Evolutionary conservation across 805 yeast genomes (phyloP), one percentile per base, ranked within the genome.

Genomic region (Candida namnaoensis): DNA sequence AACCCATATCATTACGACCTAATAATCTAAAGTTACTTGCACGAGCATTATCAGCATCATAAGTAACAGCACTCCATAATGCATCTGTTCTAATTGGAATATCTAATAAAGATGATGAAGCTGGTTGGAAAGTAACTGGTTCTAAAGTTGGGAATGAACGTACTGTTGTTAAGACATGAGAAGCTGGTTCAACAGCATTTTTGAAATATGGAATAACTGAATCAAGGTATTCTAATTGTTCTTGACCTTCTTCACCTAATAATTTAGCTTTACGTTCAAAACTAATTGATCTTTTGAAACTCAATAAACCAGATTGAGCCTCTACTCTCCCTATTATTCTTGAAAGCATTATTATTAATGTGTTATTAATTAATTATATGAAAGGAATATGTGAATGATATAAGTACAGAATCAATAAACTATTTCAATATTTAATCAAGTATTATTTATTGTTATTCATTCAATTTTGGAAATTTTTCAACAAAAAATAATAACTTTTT

Each of bases 51-150:
- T 93, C 96, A 34, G 90, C 83, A 68, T 93, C 99, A 69, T 72
- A 88, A 3, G 86, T 84, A 30, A 88, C 96, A 1, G 98, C 96
- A 56, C 80, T 78, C 97, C 98, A 93, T 45, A 93, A 73, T 30
- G 90, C 64, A 61, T 93, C 99, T 62, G 96, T 79, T 64, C 99
- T 81, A 44, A 87, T 60, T 38, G 95, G 95, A 19, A 72, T 69
- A 44, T 80, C 80, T 36, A 93, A 67, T 34, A 88, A 69, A n/a
- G 69, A 57, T 4, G 83, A 60, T 33, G 93, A 84, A 34, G 90
- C 79, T 14, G 97, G 93, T 45, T 84, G 73, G 51, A 85, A 73
- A 9, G 77, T 61, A 41, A 75, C 71, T 30, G 99, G 99, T 61
- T 88, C 95, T 44, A 93, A 71, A 5, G 95, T 82, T 32, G 99